Evolutionary conservation across 192 early-diverging fungal species (phyloP).

Genomic region (Coemansia sp.): DNA sequence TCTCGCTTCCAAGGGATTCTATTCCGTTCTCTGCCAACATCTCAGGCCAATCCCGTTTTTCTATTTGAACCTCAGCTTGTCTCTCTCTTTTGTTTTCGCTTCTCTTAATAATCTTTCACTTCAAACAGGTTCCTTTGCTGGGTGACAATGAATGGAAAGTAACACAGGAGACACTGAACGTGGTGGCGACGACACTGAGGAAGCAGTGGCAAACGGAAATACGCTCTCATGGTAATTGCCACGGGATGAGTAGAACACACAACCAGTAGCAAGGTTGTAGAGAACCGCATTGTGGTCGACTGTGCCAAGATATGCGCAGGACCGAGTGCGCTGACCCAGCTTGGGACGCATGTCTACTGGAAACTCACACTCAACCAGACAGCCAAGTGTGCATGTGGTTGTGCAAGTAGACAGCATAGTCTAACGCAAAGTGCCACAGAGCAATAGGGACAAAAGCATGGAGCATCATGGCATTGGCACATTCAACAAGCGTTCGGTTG

Average conservation of each 20-base stretch:
- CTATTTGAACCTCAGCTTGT: too few species aligned
- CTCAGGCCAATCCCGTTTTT: too few species aligned
- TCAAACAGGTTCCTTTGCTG: too few species aligned
- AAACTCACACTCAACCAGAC: not conserved
- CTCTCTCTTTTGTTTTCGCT: too few species aligned
- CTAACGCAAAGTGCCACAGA: not conserved
- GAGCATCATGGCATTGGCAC: not conserved
- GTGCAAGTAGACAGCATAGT: not conserved
- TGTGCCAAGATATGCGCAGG: not conserved
- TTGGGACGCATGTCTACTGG: not conserved
- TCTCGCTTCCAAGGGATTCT: too few species aligned
- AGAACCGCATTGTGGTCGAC: not conserved
- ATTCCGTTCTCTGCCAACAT: too few species aligned
- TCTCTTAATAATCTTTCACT: too few species aligned
- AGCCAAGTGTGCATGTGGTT: not conserved
- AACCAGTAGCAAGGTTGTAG: not conserved
- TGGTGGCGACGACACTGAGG: not conserved
- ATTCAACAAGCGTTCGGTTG: constrained; percentile 1
- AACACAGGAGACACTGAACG: not conserved
- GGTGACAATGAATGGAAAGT: not conserved
- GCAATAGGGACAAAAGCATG: not conserved
- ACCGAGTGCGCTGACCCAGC: not conserved
- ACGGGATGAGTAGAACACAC: not conserved
- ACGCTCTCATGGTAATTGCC: not conserved
- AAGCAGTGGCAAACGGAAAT: not conserved